Base-by-base conservation (phyloP, 441 rosid genomes). In the Hura crepitans region DNA sequence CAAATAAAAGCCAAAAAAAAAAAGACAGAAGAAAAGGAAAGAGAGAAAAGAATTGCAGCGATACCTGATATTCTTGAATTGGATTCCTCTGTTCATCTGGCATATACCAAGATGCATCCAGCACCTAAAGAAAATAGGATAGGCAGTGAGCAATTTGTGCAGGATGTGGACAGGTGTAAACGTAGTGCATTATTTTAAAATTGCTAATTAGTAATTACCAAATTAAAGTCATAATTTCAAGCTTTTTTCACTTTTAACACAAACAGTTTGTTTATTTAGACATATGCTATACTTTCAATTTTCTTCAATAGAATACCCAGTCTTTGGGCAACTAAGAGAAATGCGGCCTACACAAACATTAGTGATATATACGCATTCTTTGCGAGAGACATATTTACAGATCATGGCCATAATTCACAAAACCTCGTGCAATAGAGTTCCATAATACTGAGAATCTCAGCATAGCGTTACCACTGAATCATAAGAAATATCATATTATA, bases 91-190 rank as follows among this genome's bases (percentile, higher is more conserved):
- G 87, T 81, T 94, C 97, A 82, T 83, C 86, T 50, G 97, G 94
- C 99, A 94, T 90, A 85, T 92, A 92, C 99, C 99, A 94, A 12
- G 99, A 94, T 65, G 99, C 94, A 80, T 94, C 99, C 82, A 95
- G 62, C 60, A 92, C 87, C 99, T 92, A 80, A 14, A 74, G 66
- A 65, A 75, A 65, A 11, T 46, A 67, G 63, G 65, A 7, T 69
- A 66, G 64, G 61, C 20, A 58, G 23, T 14, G 33, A 66, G 14
- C 22, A 25, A 58, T n/a, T 6, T 14, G 45, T 60, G 15, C 20
- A 61, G 30, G 43, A 60, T 33, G 15, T 50, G 54, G 61, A 65
- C 0, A 39, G 68, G 35, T 5, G 64, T 46, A 55, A 72, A 8
- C 42, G 56, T 45, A 13, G 12, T 25, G 62, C 37, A 51, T 14